These are phyloP conservation scores for Pichia phayaonensis DNA, from an alignment of 805 yeast species.

Conservation along the genomic window DNA sequence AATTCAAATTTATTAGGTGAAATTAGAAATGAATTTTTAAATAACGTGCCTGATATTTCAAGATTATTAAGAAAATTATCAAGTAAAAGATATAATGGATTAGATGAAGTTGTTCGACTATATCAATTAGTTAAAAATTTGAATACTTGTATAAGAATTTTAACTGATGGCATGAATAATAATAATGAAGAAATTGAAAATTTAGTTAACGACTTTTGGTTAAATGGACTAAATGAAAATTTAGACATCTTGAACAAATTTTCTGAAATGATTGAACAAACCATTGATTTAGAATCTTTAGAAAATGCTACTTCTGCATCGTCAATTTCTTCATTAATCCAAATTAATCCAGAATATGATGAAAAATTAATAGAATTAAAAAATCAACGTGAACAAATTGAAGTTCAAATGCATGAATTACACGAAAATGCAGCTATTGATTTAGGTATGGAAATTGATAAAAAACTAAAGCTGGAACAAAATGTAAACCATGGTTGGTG, in stretches of 20 bases:
- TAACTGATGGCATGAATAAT: conserved; percentile 37
- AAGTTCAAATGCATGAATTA: conserved; percentile 46
- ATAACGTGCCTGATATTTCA: conserved; percentile 75
- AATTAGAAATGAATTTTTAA: conserved; percentile 58
- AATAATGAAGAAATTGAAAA: conserved; percentile 22
- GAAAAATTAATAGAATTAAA: conserved; percentile 60
- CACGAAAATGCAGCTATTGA: conserved; percentile 67
- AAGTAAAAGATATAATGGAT: conserved; percentile 31
- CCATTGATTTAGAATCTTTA: conserved; percentile 78
- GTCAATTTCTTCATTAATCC: conserved; percentile 34
- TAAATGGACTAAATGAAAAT: conserved; percentile 44
- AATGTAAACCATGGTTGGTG: conserved; percentile 93
- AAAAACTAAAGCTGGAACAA: conserved; percentile 81
- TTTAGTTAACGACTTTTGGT: conserved; percentile 47
- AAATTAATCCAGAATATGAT: conserved; percentile 86
- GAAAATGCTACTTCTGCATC: conserved; percentile 58
- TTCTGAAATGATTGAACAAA: conserved; percentile 84
- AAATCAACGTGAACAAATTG: conserved; percentile 45
- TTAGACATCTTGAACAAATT: conserved; percentile 52
- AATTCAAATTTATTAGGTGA: conserved; percentile 60
- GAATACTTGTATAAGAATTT: conserved; percentile 56
- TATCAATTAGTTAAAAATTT: conserved; percentile 70
- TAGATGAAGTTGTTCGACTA: conserved; percentile 85
- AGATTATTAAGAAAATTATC: conserved; percentile 63
- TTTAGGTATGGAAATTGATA: conserved; percentile 73